These are phyloP conservation scores for Euclidium syriacum DNA, from an alignment of 345 rosid species.

Conservation along the genomic window DNA sequence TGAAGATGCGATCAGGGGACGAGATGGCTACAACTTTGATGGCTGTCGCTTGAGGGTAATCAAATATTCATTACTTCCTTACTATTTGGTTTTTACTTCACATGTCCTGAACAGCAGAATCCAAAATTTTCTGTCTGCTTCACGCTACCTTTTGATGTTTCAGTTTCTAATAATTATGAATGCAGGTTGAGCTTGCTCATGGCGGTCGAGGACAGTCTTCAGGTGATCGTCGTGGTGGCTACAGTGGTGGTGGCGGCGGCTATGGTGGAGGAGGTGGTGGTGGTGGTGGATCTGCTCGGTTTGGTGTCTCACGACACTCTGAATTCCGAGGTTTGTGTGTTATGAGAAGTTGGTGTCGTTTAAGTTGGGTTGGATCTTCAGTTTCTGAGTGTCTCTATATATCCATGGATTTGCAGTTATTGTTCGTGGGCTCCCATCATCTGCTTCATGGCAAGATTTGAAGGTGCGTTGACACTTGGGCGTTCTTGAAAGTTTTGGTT, in stretches of 20 bases:
- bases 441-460: conserved; percentile 98
- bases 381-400: neutral
- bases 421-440: conserved; percentile 84
- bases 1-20: conserved; percentile 76
- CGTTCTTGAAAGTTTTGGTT: neutral
- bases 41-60: conserved; percentile 66
- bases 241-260: conserved; percentile 43
- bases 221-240: conserved; percentile 68
- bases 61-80: neutral
- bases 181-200: conserved; percentile 98
- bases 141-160: neutral
- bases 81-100: neutral
- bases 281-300: conserved; percentile 44
- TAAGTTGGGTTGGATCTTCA: neutral
- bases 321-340: conserved; percentile 73
- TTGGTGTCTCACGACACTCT: conserved; percentile 76
- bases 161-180: conserved; percentile 9
- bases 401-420: conserved; percentile 44
- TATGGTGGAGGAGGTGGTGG: conserved; percentile 28
- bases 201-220: conserved; percentile 88
- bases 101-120: neutral
- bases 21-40: conserved; percentile 81
- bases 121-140: neutral
- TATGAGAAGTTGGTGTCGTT: neutral
- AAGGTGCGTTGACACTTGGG: conserved; percentile 44